Conservation (phyloP, 2,329 filamentous ascomycete genomes). For the Fusarium scirpi region DNA sequence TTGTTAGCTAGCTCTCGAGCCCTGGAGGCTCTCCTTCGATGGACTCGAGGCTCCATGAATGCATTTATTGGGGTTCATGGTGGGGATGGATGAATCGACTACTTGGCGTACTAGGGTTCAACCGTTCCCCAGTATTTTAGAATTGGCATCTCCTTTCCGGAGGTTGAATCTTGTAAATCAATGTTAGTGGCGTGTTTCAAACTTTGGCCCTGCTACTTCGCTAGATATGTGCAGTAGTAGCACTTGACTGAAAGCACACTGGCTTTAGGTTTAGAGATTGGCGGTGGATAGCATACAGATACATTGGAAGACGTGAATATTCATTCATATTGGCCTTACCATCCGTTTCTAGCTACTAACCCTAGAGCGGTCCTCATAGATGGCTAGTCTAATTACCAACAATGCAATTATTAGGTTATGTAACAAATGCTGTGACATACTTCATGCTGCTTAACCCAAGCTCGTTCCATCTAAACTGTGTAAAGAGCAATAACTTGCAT, state of each 20-base stretch:
- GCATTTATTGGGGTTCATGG: constrained; percentile 25
- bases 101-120: constrained; percentile 22
- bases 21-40: constrained; percentile 7
- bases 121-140: constrained; percentile 36
- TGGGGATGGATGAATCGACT: constrained; percentile 26
- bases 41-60: constrained; percentile 4
- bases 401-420: background rate
- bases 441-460: constrained; percentile 1
- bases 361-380: background rate
- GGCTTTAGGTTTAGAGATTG: background rate
- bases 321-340: background rate
- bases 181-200: constrained; percentile 21
- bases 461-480: background rate
- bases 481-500: background rate
- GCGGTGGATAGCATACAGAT: background rate
- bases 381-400: background rate
- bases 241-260: background rate
- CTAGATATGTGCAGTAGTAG: background rate
- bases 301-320: background rate
- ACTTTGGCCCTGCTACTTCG: constrained; percentile 6
- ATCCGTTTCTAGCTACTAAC: background rate
- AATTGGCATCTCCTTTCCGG: constrained; percentile 34
- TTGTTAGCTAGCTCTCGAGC: background rate
- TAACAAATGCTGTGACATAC: background rate
- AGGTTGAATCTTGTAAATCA: constrained; percentile 22